Evolutionary conservation across 2,329 filamentous ascomycete genomes (phyloP), one percentile per base, ranked within the genome.

Genomic region (Calonectria fujianensis): DNA sequence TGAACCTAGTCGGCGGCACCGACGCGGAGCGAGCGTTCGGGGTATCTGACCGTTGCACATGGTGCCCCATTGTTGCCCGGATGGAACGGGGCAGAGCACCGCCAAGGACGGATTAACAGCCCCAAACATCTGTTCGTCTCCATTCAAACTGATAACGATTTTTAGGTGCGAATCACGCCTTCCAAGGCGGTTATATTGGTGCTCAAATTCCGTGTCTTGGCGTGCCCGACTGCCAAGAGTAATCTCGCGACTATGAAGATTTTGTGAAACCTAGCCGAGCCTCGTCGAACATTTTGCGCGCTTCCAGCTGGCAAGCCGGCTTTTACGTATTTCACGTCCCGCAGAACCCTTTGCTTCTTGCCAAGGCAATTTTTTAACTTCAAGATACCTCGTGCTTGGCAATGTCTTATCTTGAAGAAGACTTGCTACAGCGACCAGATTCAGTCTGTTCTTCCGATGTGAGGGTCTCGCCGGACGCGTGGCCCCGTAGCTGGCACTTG

Each of bases 1-100:
- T 63, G 57, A 63, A 63, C 57, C 57, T 63, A 63, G 57, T 63
- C 57, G 57, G 57, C 57, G 57, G 57, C 57, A 63, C 57, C 57
- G 57, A 63, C 39, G 57, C 37, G 57, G 35, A 63, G 57, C 27
- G 35, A 41, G 57, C n/a, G 13, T 13, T 41, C 35, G 35, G 57
- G 57, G 41, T 41, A 63, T 63, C 16, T 63, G 24, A 39, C 20
- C 35, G 57, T 39, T 63, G 35, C 57, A 63, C 57, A 63, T 63
- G 57, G 57, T 41, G 57, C 57, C 57, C 57, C 57, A 63, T 29
- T 41, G 18, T 63, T 63, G 57, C 57, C 57, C 57, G 57, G 57
- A 41, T 63, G 57, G 37, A 41, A 63, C 35, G 57, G 57, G 24
- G n/a, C 39, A 63, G 57, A 41, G 35, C 14, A 63, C 16, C 39